Conservation (phyloP, 2,329 filamentous ascomycete species). For the Hypoxylon sp. region DNA sequence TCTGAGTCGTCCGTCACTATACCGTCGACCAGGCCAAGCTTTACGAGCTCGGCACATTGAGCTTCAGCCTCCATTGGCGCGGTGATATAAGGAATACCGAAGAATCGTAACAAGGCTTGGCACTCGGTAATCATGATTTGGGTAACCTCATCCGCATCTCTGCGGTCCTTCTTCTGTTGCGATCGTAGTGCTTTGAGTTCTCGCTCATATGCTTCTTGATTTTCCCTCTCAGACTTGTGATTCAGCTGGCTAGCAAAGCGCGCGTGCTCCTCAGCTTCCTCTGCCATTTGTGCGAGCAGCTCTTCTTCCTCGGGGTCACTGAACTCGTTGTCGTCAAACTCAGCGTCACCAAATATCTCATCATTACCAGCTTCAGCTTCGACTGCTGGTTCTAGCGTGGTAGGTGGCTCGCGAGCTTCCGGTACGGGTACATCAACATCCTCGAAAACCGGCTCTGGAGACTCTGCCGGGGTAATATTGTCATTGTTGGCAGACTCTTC, state of each 20-base stretch:
- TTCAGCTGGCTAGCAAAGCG: slow-evolving; percentile 92
- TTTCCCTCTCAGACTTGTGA: slow-evolving; percentile 77
- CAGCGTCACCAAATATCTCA: slow-evolving; percentile 72
- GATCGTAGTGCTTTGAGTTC: slow-evolving; percentile 88
- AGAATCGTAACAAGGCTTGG: slow-evolving; percentile 88
- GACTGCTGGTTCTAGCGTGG: slow-evolving; percentile 17
- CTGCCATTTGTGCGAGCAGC: slow-evolving; percentile 85
- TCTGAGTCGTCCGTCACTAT: slow-evolving; percentile 98
- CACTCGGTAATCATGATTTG: slow-evolving; percentile 97
- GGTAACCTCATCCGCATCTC: slow-evolving; percentile 96
- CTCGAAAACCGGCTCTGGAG: slow-evolving; percentile 48
- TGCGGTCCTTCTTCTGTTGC: slow-evolving; percentile 96
- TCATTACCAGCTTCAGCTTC: slow-evolving; percentile 51
- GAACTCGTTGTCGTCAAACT: slow-evolving; percentile 73
- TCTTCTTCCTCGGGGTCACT: slow-evolving; percentile 95
- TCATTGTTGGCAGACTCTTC: slow-evolving; percentile 42
- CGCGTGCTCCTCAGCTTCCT: slow-evolving; percentile 93
- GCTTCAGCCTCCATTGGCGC: slow-evolving; percentile 99
- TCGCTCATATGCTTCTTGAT: slow-evolving; percentile 84
- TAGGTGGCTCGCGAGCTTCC: slow-evolving; percentile 27
- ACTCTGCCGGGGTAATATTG: slow-evolving; percentile 20
- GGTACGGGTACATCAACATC: slow-evolving; percentile 41
- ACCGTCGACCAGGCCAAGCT: slow-evolving; percentile 90
- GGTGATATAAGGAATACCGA: slow-evolving; percentile 96
- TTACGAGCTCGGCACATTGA: slow-evolving; percentile 93